phyloP scores from a whole-genome alignment of 257 asterid genomes.

The Fraxinus anomala region DNA sequence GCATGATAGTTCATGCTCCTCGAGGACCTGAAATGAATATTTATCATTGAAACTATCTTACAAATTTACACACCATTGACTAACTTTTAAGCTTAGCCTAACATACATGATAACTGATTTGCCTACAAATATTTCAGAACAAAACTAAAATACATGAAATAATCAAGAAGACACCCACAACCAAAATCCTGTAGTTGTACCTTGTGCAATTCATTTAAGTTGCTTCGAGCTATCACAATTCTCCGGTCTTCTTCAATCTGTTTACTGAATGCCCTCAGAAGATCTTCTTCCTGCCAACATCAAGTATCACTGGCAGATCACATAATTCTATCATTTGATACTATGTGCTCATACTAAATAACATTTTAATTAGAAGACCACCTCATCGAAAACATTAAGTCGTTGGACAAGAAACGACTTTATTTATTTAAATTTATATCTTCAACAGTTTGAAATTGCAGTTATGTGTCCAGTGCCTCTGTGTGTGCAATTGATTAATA shows the following conservation, averaged over 20 bases:
- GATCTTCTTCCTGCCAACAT: conserved; percentile 84
- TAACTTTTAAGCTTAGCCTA: neutral
- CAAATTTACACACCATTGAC: neutral
- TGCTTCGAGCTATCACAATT: conserved; percentile 87
- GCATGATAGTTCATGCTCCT: conserved; percentile 76
- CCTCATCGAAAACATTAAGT: neutral
- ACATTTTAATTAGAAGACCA: neutral
- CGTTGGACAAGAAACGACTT: neutral
- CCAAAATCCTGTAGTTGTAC: conserved; percentile 38
- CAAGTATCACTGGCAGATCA: conserved; percentile 23
- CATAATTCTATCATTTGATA: conserved; percentile 14
- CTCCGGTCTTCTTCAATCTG: conserved; percentile 94
- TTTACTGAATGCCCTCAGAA: conserved; percentile 70
- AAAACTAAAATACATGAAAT: conserved; percentile 8
- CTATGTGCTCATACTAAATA: conserved; percentile 2
- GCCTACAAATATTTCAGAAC: conserved; percentile 19
- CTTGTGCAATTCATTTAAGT: conserved; percentile 79
- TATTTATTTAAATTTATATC: neutral
- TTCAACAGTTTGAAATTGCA: neutral
- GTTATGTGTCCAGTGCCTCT: neutral
- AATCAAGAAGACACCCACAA: conserved; percentile 18
- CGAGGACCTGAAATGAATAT: conserved; percentile 79
- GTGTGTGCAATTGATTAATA: conserved; percentile 18
- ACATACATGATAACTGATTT: neutral
- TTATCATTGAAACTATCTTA: conserved; percentile 16